phyloP scores from a whole-genome alignment of 306 rosid genomes.

The Leucaena leucocephala region DNA sequence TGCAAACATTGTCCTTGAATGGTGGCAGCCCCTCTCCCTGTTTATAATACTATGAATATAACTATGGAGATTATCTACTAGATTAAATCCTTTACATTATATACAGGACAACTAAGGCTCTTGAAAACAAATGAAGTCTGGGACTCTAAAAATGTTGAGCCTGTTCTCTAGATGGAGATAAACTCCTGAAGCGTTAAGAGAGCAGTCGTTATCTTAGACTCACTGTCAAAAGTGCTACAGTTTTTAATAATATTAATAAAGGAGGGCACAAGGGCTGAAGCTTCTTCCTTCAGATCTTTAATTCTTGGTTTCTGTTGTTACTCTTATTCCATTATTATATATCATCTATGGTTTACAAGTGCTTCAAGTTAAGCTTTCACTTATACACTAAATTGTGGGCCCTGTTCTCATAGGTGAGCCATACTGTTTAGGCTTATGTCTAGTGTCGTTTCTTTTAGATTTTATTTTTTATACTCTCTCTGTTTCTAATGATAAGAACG shows the following conservation, averaged over 20 bases:
- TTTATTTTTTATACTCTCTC: not conserved
- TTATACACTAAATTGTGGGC: not conserved
- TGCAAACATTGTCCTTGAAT: not conserved
- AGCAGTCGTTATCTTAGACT: not conserved
- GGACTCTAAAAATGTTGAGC: not conserved
- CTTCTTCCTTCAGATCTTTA: not conserved
- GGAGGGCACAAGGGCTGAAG: not conserved
- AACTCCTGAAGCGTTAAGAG: not conserved
- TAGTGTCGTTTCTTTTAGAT: not conserved
- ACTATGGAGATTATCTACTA: not conserved
- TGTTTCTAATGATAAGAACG: too few species aligned
- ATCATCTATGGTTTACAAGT: constrained; percentile 11
- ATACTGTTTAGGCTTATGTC: not conserved
- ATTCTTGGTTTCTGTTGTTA: not conserved
- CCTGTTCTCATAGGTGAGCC: not conserved
- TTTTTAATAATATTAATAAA: not conserved
- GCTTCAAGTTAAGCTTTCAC: constrained; percentile 2
- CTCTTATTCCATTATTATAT: constrained; percentile 22
- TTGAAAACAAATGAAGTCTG: not conserved
- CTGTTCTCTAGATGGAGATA: not conserved
- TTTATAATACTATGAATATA: not conserved
- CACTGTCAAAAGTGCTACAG: not conserved
- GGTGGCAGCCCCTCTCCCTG: not conserved
- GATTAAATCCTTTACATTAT: not conserved
- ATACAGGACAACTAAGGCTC: not conserved